A percentile compares a stretch with the other conserved stretches of the same genome.
Evolutionary conservation across 2,329 filamentous ascomycete species (phyloP).

Genomic region (Venturia pyrina): DNA sequence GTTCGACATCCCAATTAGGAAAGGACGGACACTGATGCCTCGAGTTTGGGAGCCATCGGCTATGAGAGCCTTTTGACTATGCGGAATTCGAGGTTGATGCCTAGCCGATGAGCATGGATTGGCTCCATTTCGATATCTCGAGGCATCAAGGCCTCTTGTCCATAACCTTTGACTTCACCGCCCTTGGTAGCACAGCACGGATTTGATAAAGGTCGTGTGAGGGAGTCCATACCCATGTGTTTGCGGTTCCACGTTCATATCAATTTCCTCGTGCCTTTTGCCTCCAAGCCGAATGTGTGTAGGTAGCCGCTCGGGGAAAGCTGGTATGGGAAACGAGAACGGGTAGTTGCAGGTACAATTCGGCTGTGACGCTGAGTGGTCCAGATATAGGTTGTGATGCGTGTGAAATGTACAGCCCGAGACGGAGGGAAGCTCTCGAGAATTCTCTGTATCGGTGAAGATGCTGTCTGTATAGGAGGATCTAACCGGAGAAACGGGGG

Average conservation of each 20-base stretch:
- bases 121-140: neutral
- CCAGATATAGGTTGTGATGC: conserved; percentile 6
- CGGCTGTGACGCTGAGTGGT: conserved; percentile 9
- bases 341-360: conserved; percentile 10
- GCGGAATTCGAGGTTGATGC: conserved; percentile 7
- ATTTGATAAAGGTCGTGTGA: conserved; percentile 16
- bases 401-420: neutral
- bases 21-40: conserved; percentile 9
- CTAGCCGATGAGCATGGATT: conserved; percentile 3
- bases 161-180: neutral
- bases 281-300: conserved; percentile 3
- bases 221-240: conserved; percentile 29
- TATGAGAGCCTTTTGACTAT: neutral
- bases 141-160: neutral
- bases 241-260: conserved; percentile 32
- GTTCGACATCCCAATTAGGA: neutral
- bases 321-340: conserved; percentile 11
- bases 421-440: neutral
- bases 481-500: neutral
- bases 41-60: neutral
- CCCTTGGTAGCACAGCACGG: conserved; percentile 15
- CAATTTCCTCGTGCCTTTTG: conserved; percentile 16
- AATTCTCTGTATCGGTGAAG: neutral
- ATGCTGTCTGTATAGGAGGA: neutral
- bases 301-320: conserved; percentile 6